Percentiles rank a stretch among this genome's conserved stretches.
Conservation (phyloP, 2,329 filamentous ascomycete genomes). For the Aquanectria penicillioides region DNA sequence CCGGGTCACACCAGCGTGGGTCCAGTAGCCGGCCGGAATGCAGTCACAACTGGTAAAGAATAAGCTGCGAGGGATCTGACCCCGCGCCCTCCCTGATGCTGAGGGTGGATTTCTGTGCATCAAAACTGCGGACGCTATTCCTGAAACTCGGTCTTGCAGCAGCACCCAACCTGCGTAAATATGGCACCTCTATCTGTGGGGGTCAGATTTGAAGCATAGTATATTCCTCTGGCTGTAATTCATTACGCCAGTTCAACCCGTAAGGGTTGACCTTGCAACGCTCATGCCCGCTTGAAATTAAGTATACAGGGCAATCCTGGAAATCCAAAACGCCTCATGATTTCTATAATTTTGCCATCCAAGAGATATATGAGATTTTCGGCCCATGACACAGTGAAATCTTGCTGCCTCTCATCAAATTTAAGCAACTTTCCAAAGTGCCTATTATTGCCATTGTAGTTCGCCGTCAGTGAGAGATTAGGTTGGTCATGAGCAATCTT, state of each 20-base stretch:
- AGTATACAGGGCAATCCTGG: too few species aligned
- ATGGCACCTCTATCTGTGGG: background rate
- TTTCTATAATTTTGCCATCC: background rate
- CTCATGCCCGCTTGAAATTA: too few species aligned
- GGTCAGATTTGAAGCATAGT: background rate
- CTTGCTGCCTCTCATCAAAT: too few species aligned
- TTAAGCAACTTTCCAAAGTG: too few species aligned
- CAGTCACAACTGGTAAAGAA: background rate
- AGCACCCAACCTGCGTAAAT: conserved; percentile 12
- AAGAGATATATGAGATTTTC: background rate
- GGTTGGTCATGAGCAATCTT: background rate
- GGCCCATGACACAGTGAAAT: background rate
- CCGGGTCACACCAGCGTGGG: conserved; percentile 17
- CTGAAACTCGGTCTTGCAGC: conserved; percentile 56
- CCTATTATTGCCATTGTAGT: background rate
- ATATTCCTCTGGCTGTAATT: background rate
- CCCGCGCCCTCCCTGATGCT: background rate
- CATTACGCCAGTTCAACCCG: background rate
- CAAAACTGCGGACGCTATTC: conserved; percentile 39
- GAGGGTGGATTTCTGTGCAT: conserved; percentile 20
- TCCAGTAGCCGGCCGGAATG: conserved; percentile 7
- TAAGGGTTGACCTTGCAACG: background rate
- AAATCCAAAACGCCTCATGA: background rate
- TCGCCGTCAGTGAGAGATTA: background rate
- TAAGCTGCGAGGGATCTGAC: conserved; percentile 6